A percentile compares a stretch with the other conserved stretches of the same genome.
phyloP scores from a whole-genome alignment of 495 filamentous ascomycete genomes.

The Parathielavia hyrcaniae region DNA sequence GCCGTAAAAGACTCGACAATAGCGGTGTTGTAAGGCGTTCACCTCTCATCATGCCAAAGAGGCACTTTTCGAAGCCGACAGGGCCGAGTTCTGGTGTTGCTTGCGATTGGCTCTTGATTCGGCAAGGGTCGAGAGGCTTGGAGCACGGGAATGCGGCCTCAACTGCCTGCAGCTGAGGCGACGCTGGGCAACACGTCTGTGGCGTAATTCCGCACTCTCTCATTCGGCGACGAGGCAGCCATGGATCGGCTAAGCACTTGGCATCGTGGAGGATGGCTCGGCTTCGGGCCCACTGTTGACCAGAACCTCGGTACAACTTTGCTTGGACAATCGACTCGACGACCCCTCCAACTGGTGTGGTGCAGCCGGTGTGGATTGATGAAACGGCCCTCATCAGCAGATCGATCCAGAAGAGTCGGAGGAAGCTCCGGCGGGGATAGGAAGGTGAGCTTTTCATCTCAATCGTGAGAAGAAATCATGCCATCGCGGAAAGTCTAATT shows the following conservation, averaged over 20 bases:
- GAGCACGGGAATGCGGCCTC: background rate
- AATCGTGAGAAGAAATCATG: background rate
- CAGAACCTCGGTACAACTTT: background rate
- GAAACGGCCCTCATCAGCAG: background rate
- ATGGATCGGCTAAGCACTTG: conserved; percentile 1
- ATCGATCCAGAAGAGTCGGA: background rate
- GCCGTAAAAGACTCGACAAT: background rate
- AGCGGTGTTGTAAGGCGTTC: background rate
- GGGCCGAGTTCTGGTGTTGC: conserved; percentile 15
- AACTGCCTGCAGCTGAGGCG: background rate
- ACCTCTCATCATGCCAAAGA: background rate
- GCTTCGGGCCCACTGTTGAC: background rate
- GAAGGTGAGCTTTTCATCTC: background rate
- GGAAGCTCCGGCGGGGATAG: background rate
- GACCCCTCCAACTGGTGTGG: background rate
- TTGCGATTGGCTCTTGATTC: conserved; percentile 15
- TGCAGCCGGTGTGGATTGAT: background rate
- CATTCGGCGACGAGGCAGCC: conserved; percentile 5
- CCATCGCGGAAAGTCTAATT: background rate
- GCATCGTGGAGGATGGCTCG: background rate
- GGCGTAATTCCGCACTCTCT: background rate
- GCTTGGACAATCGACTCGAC: background rate
- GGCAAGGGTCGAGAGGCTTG: background rate
- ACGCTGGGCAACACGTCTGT: background rate
- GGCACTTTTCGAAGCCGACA: background rate